Percentiles rank a stretch among this genome's conserved stretches.
These are phyloP conservation scores for Phyllachora maydis DNA, from an alignment of 2,329 filamentous ascomycete genomes.

Conservation along the genomic window DNA sequence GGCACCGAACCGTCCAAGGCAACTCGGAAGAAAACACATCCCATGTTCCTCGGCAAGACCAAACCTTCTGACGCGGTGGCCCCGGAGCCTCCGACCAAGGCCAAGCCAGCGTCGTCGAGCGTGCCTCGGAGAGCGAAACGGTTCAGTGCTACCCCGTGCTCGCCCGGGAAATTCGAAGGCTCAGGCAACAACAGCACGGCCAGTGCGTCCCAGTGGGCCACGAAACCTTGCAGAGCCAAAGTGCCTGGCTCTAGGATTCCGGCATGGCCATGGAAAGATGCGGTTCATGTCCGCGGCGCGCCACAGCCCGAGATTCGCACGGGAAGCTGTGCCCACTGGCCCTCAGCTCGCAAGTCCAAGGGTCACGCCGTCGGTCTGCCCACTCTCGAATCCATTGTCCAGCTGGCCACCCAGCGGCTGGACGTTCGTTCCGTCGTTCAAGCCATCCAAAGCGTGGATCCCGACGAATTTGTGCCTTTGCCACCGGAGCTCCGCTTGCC, in stretches of 20 bases:
- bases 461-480: constrained; percentile 19
- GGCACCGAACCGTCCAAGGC: too few relatives aligned
- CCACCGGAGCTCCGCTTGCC: constrained; percentile 31
- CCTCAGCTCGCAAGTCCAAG: constrained; percentile 24
- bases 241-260: constrained; percentile 46
- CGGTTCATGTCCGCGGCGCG: constrained; percentile 38
- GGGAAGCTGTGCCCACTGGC: constrained; percentile 1
- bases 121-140: constrained; percentile 14
- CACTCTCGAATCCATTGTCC: constrained; percentile 20
- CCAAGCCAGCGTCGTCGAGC: constrained; percentile 3
- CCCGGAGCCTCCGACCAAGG: constrained; percentile 1
- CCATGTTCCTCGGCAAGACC: constrained; percentile 17
- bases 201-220: constrained; percentile 22
- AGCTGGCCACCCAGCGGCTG: constrained; percentile 13
- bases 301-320: not conserved
- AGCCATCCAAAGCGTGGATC: constrained; percentile 13
- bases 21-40: constrained; percentile 15
- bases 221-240: constrained; percentile 25
- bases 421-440: constrained; percentile 14
- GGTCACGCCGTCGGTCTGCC: constrained; percentile 19
- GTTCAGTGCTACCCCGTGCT: constrained; percentile 31
- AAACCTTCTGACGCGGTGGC: constrained; percentile 7
- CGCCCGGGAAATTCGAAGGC: constrained; percentile 20
- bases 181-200: constrained; percentile 7
- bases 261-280: constrained; percentile 49